Evolutionary conservation across 768 basidiomycete genomes (phyloP).

Genomic region (Collybia nuda): DNA sequence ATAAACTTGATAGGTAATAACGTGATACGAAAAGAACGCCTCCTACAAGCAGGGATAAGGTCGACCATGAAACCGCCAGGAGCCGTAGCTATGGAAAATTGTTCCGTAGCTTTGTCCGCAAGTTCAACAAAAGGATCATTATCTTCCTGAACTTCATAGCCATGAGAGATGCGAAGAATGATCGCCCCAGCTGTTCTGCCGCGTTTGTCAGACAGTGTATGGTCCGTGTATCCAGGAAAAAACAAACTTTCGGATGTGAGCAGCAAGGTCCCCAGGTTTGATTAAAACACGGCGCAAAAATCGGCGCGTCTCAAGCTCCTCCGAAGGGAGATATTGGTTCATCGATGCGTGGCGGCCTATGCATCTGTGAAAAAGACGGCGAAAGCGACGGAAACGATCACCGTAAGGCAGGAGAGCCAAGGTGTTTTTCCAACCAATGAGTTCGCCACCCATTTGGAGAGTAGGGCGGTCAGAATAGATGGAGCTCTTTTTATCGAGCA

Average conservation of each 20-base stretch:
- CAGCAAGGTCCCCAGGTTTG: conserved; percentile 44
- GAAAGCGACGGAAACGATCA: conserved; percentile 53
- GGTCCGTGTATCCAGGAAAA: background rate
- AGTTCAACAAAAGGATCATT: conserved; percentile 53
- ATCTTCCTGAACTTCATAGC: conserved; percentile 50
- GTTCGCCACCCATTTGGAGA: conserved; percentile 52
- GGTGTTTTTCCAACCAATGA: conserved; percentile 58
- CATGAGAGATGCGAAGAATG: conserved; percentile 52
- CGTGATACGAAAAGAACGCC: background rate
- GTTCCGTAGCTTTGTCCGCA: conserved; percentile 52
- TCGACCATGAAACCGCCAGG: conserved; percentile 55
- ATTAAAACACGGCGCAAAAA: conserved; percentile 48
- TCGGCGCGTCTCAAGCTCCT: conserved; percentile 46
- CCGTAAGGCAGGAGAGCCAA: conserved; percentile 57
- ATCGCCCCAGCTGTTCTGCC: conserved; percentile 51
- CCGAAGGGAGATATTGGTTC: conserved; percentile 39
- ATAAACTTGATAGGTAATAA: background rate
- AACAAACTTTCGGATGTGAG: conserved; percentile 39
- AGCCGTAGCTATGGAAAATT: conserved; percentile 52
- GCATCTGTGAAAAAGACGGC: conserved; percentile 49
- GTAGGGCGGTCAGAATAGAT: conserved; percentile 69
- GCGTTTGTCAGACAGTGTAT: conserved; percentile 1
- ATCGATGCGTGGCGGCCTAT: conserved; percentile 46
- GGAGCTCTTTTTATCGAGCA: conserved; percentile 67
- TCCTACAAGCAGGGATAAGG: conserved; percentile 46